A percentile compares a stretch with the other conserved stretches of the same genome.
These are phyloP conservation scores for Elsinoe ampelina DNA, from an alignment of 2,329 filamentous ascomycete genomes.

Conservation along the genomic window DNA sequence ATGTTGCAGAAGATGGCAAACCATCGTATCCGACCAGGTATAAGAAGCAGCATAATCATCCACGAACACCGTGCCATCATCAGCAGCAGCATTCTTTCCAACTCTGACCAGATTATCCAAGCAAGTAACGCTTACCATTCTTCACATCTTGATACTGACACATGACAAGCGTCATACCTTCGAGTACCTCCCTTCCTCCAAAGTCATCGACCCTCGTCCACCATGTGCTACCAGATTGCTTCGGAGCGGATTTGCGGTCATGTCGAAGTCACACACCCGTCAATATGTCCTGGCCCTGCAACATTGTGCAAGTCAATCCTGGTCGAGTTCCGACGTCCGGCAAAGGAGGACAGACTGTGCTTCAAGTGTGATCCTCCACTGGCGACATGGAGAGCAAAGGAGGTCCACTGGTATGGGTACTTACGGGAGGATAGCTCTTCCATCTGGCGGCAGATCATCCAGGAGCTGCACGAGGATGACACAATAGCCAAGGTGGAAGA, in stretches of 20 bases:
- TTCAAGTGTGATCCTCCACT: constrained; percentile 1
- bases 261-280: not conserved
- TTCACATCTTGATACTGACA: no score
- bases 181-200: not conserved
- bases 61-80: no score
- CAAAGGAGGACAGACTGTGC: not conserved
- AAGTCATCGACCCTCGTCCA: no score
- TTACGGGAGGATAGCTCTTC: not conserved
- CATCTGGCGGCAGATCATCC: not conserved
- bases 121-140: no score
- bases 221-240: constrained; percentile 1
- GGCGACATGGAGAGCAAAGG: not conserved
- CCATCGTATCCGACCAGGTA: no score
- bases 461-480: not conserved
- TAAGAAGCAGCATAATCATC: no score
- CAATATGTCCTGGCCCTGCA: not conserved
- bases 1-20: no score
- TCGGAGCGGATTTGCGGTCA: not conserved
- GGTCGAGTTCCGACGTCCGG: not conserved
- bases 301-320: not conserved
- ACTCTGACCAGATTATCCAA: no score
- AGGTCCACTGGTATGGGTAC: not conserved
- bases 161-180: no score
- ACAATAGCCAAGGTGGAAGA: not conserved
- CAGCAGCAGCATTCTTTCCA: no score